These are phyloP conservation scores for Aspergillus coremiiformis DNA, from an alignment of 495 filamentous ascomycete genomes.

Conservation along the genomic window DNA sequence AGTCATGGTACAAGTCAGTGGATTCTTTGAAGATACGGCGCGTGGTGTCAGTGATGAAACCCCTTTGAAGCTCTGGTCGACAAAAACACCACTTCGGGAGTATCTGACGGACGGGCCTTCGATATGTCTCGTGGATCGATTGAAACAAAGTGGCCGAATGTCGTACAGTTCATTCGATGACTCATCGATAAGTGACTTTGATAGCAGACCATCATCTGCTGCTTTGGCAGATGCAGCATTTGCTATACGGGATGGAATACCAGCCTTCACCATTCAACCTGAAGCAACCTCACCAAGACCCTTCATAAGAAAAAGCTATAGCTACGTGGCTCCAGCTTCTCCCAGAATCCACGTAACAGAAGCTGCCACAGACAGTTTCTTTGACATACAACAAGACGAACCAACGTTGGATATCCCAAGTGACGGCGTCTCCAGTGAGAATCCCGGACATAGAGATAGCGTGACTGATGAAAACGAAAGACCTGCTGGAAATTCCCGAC, in stretches of 20 bases:
- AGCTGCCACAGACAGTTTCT: conserved; percentile 18
- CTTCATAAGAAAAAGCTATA: conserved; percentile 19
- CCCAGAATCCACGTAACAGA: conserved; percentile 32
- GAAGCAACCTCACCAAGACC: conserved; percentile 15
- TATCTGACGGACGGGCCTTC: conserved; percentile 31
- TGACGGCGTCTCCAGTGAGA: not conserved
- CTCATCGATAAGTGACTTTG: conserved; percentile 30
- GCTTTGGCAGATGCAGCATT: conserved; percentile 4
- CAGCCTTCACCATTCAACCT: not conserved
- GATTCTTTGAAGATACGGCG: conserved; percentile 51
- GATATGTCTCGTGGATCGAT: conserved; percentile 24
- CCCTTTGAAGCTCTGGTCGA: conserved; percentile 48
- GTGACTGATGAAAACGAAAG: not conserved
- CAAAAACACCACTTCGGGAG: conserved; percentile 41
- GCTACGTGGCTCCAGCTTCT: conserved; percentile 19
- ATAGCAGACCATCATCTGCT: conserved; percentile 24
- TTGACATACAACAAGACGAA: conserved; percentile 14
- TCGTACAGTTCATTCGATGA: conserved; percentile 22
- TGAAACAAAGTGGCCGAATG: conserved; percentile 18
- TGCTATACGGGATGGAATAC: not conserved
- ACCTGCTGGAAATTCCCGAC: not conserved
- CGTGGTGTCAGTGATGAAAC: conserved; percentile 34
- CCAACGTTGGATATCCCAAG: conserved; percentile 1
- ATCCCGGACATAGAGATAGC: not conserved
- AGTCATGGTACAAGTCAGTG: conserved; percentile 53